These are phyloP conservation scores for Aureobasidium sp. DNA, from an alignment of 2,329 filamentous ascomycete genomes.

Conservation along the genomic window DNA sequence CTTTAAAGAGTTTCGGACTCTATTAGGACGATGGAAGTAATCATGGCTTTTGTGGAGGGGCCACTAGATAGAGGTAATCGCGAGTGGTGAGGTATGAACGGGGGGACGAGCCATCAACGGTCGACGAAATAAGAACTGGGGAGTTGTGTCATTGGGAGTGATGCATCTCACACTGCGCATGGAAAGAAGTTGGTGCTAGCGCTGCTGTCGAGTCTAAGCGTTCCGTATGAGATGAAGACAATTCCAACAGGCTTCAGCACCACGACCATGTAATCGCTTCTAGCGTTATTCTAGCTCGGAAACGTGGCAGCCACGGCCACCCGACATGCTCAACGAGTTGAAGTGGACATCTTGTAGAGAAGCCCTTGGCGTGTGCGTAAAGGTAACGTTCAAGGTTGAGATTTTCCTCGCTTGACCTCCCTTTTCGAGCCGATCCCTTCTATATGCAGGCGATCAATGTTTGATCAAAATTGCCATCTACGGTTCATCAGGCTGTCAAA, in stretches of 20 bases:
- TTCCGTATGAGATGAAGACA: conserved; percentile 1
- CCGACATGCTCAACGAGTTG: not conserved
- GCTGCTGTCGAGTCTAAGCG: conserved; percentile 8
- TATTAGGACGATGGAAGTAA: not conserved
- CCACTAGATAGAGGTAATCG: conserved; percentile 7
- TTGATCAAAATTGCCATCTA: not conserved
- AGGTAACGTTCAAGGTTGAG: not conserved
- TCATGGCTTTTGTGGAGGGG: not conserved
- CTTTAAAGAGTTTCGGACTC: conserved; percentile 7
- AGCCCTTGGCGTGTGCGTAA: not conserved
- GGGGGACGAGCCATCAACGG: conserved; percentile 5
- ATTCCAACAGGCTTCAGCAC: not conserved
- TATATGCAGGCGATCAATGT: not conserved
- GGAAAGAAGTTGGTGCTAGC: conserved; percentile 1
- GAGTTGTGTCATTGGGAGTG: not conserved
- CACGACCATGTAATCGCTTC: not conserved
- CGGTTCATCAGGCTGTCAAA: not conserved
- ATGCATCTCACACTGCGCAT: not conserved
- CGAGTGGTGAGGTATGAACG: not conserved
- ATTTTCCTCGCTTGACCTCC: not conserved
- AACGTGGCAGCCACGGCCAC: conserved; percentile 9
- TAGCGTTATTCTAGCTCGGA: conserved; percentile 8
- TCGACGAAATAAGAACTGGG: not conserved
- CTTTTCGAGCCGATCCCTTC: not conserved
- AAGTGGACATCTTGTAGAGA: not conserved